Base-by-base conservation (phyloP, 2,329 filamentous ascomycete species). In the Colletotrichum tanaceti region DNA sequence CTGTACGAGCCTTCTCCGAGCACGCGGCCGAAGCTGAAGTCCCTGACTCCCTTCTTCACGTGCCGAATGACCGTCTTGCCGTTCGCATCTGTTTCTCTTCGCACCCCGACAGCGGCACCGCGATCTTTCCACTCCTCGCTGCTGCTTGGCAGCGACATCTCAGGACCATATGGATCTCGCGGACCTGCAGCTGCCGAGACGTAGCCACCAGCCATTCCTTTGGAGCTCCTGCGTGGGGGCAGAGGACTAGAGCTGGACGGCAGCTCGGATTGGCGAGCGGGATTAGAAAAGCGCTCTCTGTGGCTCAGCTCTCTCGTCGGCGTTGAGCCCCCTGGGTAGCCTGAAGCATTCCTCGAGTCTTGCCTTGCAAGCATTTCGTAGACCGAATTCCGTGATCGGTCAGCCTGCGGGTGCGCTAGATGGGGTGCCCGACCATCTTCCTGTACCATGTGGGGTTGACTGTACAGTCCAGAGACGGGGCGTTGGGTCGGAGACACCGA, bases 1-100 rank as follows among this genome's bases (percentile, higher is more conserved):
- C 95, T 98, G 86, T 99, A 99, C 6, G 96, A 99, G 32, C 96
- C 96, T 80, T 99, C 96, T 66, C 96, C 96, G 2, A 99, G 85
- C 2, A 95, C 91, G 63, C 92, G 88, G 28, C 94, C 94, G 80
- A 99, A 99, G 44, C 91, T 91, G 80, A 99, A 99, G 81, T 99
- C 96, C 73, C 96, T 93, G 52, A 99, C 96, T 2, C 96, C 96
- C 78, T 99, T 99, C 80, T 98, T 98, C 62, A 98, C 91, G 68
- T 93, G 90, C 70, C 93, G 90, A 71, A 93, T 86, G 10, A 97
- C 86, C 3, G 93, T 89, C 73, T 93, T 92, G 22, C 96, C 96
- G 72, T 90, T 93, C 38, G 92, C 88, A 79, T 98, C 96, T 32
- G 94, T 86, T 76, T 98, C 94, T 77, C 93, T 90, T 66, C 92